Conservation (phyloP, 306 rosid genomes). For the Trichosanthes cucumerina region DNA sequence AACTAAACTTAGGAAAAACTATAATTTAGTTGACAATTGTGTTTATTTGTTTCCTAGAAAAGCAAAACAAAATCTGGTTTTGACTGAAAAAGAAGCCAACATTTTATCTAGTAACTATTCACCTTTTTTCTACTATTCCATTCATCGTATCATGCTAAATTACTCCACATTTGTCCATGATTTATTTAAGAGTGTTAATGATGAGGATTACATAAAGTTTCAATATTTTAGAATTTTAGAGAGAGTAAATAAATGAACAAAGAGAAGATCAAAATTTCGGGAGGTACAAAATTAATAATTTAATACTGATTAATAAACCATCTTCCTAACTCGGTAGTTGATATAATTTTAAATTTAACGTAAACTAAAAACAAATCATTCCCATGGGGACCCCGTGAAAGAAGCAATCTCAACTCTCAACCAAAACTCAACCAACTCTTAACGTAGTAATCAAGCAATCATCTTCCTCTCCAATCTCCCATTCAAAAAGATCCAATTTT, state of each 20-base stretch:
- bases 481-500: not conserved
- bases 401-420: not conserved
- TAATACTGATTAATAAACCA: not conserved
- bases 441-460: slow-evolving; percentile 2
- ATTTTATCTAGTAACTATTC: no score
- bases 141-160: not conserved
- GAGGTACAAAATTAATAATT: not conserved
- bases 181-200: not conserved
- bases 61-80: no score
- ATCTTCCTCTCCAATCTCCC: not conserved
- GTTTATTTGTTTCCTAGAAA: not conserved
- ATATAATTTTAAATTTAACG: not conserved
- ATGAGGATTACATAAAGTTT: no score
- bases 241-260: not conserved
- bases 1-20: no score
- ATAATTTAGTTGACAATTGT: not conserved
- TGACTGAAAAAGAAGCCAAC: no score
- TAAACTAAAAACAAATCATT: slow-evolving; percentile 8
- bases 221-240: not conserved
- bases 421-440: slow-evolving; percentile 3
- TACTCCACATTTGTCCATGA: not conserved
- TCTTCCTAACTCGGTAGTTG: not conserved
- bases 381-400: not conserved
- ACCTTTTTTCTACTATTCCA: no score
- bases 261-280: not conserved